phyloP scores from a whole-genome alignment of 768 basidiomycete genomes.

The Russula brevipes region DNA sequence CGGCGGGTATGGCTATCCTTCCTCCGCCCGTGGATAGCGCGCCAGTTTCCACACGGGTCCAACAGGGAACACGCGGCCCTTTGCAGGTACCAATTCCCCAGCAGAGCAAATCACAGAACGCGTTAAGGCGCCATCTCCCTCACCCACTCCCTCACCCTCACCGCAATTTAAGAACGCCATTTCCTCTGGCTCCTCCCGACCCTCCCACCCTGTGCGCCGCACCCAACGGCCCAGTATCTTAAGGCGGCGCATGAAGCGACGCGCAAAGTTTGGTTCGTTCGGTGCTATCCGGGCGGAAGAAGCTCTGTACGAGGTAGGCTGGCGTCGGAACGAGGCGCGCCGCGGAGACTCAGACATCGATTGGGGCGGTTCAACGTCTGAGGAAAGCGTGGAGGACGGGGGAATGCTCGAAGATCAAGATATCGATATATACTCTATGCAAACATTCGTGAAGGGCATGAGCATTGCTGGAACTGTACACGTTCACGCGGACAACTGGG shows the following conservation, averaged over 20 bases:
- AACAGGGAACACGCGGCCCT: conserved; percentile 22
- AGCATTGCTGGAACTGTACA: conserved; percentile 42
- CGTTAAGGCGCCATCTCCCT: not conserved
- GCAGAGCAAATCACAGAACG: not conserved
- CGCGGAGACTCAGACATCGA: conserved; percentile 64
- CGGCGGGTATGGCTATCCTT: not conserved
- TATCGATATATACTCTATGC: conserved; percentile 47
- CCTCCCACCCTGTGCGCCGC: conserved; percentile 29
- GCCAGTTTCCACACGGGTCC: conserved; percentile 57
- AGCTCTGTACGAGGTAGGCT: conserved; percentile 39
- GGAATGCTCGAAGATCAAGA: conserved; percentile 48
- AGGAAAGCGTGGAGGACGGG: conserved; percentile 31
- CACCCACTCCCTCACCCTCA: conserved; percentile 15
- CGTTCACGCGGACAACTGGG: conserved; percentile 64
- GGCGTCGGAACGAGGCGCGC: conserved; percentile 47
- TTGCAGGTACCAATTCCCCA: not conserved
- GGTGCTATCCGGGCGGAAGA: conserved; percentile 54
- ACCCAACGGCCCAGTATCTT: conserved; percentile 18
- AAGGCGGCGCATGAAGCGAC: conserved; percentile 29
- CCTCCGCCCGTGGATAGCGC: not conserved
- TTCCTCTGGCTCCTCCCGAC: conserved; percentile 34
- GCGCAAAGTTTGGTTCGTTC: conserved; percentile 41
- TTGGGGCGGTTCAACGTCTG: conserved; percentile 46
- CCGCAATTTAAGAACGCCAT: conserved; percentile 33
- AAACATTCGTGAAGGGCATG: conserved; percentile 48